Evolutionary conservation across 768 basidiomycete genomes (phyloP), one percentile per base, ranked within the genome.

Genomic region (Podaxis carcinomalis): DNA sequence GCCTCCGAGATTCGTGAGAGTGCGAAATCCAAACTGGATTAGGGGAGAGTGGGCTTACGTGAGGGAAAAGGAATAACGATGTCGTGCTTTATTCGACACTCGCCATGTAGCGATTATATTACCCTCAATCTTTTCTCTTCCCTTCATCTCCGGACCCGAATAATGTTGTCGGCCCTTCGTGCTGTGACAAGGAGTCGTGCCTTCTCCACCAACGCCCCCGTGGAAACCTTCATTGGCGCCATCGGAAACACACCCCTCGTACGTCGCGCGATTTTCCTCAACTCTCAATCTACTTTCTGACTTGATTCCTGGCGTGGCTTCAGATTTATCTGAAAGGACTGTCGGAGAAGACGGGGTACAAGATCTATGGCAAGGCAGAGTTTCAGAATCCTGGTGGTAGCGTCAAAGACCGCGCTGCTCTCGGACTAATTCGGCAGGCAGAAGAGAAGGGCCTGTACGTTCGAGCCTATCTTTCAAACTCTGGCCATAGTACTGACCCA

Each of bases 351-450:
- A 92, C 87, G 1, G 95, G 94, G 14, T 86, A 85, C 57, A 83
- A 84, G 56, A 93, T 98, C 63, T 87, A 88, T 51, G 95, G 92
- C n/a, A 98, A 99, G 72, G 93, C 97, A 19, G 97, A 99, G 75
- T 95, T 97, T 70, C 95, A 97, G 77, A 98, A 98, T 69, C 97
- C 97, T 0, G 97, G 97, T 4, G 96, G 96, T 42, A 95, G 92
- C 64, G 93, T 99, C 66, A 99, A 99, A 75, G 97, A 99, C 71
- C 87, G 97, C 51, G 97, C 97, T 40, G 97, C 96, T 1, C 81
- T 97, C 14, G 94, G 92, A 32, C 81, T 99, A 55, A 76, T 99
- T 51, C 78, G 78, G 56, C 89, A 95, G 70, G 96, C 96, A 3
- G 96, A 98, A 75, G 80, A 86, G 68, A 82, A 83, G 66, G 95